phyloP scores from a whole-genome alignment of 305 asterid species.

The Fraxinus velutina region DNA sequence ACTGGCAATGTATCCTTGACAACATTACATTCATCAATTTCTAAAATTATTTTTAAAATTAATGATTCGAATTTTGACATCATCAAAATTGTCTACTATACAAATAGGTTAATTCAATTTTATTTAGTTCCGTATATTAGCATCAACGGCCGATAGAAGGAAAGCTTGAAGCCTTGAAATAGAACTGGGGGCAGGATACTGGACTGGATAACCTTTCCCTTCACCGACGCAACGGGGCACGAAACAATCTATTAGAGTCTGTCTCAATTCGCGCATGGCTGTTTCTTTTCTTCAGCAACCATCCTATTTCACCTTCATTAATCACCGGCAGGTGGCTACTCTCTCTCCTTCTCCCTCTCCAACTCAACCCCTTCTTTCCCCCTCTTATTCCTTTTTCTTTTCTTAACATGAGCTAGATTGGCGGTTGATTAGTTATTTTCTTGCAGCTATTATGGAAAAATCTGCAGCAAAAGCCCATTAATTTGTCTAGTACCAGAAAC shows the following conservation, averaged over 20 bases:
- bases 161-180: background rate
- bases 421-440: slow-evolving; percentile 17
- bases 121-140: background rate
- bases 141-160: background rate
- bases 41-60: background rate
- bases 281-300: slow-evolving; percentile 39
- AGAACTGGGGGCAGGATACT: background rate
- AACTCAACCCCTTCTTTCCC: background rate
- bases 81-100: background rate
- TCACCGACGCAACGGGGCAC: background rate
- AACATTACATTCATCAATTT: background rate
- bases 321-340: slow-evolving; percentile 29
- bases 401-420: background rate
- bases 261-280: slow-evolving; percentile 25
- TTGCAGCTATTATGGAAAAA: slow-evolving; percentile 30
- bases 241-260: background rate
- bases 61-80: too few species aligned
- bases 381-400: background rate
- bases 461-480: slow-evolving; percentile 29
- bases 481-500: slow-evolving; percentile 30
- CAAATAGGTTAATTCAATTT: background rate
- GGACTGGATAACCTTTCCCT: background rate
- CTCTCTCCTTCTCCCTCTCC: background rate
- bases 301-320: slow-evolving; percentile 23
- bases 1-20: background rate